Conservation (phyloP, 495 filamentous ascomycete species). For the Lepraria neglecta region DNA sequence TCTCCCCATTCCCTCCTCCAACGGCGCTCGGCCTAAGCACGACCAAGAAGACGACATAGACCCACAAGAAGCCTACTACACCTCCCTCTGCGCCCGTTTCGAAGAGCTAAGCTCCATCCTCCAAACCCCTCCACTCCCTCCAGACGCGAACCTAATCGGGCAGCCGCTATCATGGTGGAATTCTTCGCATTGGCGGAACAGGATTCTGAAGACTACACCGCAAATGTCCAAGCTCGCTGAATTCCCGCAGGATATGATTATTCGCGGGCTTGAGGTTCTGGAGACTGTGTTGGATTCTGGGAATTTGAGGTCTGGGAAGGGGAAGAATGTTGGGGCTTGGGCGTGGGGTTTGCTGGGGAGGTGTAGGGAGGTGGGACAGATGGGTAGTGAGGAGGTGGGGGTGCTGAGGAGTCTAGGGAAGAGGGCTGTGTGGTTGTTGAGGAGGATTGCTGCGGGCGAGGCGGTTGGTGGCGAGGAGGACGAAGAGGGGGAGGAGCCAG, state of each 20-base stretch:
- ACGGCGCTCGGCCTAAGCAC: slow-evolving; percentile 7
- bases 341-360: slow-evolving; percentile 46
- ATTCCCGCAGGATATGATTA: slow-evolving; percentile 40
- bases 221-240: slow-evolving; percentile 35
- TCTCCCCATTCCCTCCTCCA: slow-evolving; percentile 22
- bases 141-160: neutral
- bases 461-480: slow-evolving; percentile 29
- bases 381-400: slow-evolving; percentile 48
- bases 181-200: slow-evolving; percentile 9
- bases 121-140: slow-evolving; percentile 46
- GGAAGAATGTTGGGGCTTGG: slow-evolving; percentile 43
- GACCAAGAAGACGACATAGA: slow-evolving; percentile 35
- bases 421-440: slow-evolving; percentile 29
- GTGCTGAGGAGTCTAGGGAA: slow-evolving; percentile 43
- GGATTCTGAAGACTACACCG: slow-evolving; percentile 19
- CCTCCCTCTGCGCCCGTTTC: slow-evolving; percentile 56
- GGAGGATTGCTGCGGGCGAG: slow-evolving; percentile 31
- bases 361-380: slow-evolving; percentile 43
- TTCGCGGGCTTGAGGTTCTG: slow-evolving; percentile 31
- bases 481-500: slow-evolving; percentile 31
- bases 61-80: slow-evolving; percentile 57
- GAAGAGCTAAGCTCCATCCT: slow-evolving; percentile 52
- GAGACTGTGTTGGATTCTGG: slow-evolving; percentile 43
- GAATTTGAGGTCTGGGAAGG: slow-evolving; percentile 46
- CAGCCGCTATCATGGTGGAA: neutral